A percentile compares a stretch with the other conserved stretches of the same genome.
Evolutionary conservation across 805 yeast genomes (phyloP).

Genomic region (Kazachstania viticola): DNA sequence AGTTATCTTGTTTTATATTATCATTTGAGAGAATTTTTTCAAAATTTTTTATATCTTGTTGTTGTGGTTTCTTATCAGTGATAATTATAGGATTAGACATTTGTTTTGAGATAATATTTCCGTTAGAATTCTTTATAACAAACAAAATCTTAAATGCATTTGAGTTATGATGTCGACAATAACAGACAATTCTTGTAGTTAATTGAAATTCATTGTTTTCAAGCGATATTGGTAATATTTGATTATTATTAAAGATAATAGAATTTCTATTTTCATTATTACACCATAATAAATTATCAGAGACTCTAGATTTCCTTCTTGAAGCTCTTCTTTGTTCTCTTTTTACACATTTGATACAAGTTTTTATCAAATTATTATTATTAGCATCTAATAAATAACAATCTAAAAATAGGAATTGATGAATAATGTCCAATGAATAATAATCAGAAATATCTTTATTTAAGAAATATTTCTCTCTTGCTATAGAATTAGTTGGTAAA

Average conservation of each 20-base stretch:
- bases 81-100: conserved; percentile 71
- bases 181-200: conserved; percentile 78
- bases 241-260: conserved; percentile 83
- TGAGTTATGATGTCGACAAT: conserved; percentile 91
- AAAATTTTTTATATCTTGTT: background rate
- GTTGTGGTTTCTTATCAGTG: conserved; percentile 79
- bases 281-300: conserved; percentile 69
- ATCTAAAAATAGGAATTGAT: conserved; percentile 56
- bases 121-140: conserved; percentile 49
- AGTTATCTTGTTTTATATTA: background rate
- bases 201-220: conserved; percentile 31
- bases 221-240: conserved; percentile 43
- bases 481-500: conserved; percentile 76
- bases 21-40: conserved; percentile 1
- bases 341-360: conserved; percentile 81
- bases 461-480: conserved; percentile 75
- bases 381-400: conserved; percentile 66
- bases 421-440: conserved; percentile 36
- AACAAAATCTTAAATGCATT: conserved; percentile 74
- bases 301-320: conserved; percentile 73
- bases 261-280: conserved; percentile 68
- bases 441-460: conserved; percentile 27
- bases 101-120: conserved; percentile 58
- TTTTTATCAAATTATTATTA: conserved; percentile 44
- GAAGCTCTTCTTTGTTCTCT: conserved; percentile 91